Base-by-base conservation (phyloP, 1,284 basidiomycete genomes). In the Leccinum subatratum region DNA sequence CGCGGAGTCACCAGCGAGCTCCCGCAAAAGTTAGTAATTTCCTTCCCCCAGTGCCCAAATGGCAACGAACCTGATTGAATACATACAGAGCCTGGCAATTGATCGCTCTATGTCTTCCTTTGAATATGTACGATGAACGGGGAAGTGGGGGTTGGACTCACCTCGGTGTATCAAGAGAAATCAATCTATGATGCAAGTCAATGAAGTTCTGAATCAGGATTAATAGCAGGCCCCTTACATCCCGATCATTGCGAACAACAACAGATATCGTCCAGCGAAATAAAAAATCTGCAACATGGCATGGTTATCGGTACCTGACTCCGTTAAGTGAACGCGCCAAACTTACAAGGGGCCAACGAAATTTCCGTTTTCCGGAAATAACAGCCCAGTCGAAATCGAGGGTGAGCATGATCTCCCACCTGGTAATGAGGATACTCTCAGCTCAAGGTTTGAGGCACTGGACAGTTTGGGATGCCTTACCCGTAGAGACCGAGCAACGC, bases 1-100 rank as follows among this genome's bases (percentile, higher is more conserved):
- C 6, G 77, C 75, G 0, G 77, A 70, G 64, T 77, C 70, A 14
- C 75, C 76, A 1, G 77, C 76, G 58, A 79, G 68, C 78, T 78
- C 73, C 14, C 30, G 14, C 8, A 14, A 32, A 42, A 8, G 39
- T 72, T 25, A 69, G 62, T 39, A 51, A 1, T 58, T 22, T 59
- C 28, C 22, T 16, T 37, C 16, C 25, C 1, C 6, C 14, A 25
- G 4, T 1, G 18, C 14, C 4, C 42, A 39, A 56, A 54, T 18
- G 32, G 37, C 4, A 9, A 66, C 76, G 48, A 62, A 78, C 75
- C 72, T 78, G 74, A 48, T 77, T 78, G 64, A 76, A 76, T 18
- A 75, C 68, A 65, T 78, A 78, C 63, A 76, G n/a, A 14, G 68
- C 66, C 54, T 74, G 69, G 60, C 75, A 76, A 25, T 78, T 65